Conservation (phyloP, 192 early-diverging fungal species). For the Dissophora ornata region DNA sequence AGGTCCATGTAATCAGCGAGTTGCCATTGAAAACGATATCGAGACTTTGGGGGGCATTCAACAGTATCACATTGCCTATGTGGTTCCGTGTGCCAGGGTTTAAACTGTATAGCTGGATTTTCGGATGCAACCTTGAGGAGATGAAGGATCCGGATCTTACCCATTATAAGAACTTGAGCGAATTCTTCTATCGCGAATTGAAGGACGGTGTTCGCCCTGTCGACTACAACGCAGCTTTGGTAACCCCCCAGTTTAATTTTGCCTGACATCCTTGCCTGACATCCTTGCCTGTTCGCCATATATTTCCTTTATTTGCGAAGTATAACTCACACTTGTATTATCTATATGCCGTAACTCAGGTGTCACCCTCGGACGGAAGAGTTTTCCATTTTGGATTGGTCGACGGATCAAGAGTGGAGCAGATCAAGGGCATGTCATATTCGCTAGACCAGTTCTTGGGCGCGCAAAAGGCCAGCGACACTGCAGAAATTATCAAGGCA, state of each 20-base stretch:
- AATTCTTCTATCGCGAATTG: slow-evolving; percentile 95
- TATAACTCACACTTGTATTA: no score
- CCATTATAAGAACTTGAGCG: slow-evolving; percentile 84
- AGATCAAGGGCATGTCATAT: slow-evolving; percentile 96
- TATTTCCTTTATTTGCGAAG: no score
- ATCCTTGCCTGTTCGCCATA: no score
- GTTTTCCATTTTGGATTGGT: slow-evolving; percentile 92
- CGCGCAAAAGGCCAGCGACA: slow-evolving; percentile 35
- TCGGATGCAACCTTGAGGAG: slow-evolving; percentile 94
- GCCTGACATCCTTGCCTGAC: no score
- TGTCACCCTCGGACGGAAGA: slow-evolving; percentile 91
- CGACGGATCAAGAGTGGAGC: slow-evolving; percentile 81
- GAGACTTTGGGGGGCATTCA: slow-evolving; percentile 90
- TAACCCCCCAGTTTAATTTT: no score
- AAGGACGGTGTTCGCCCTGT: slow-evolving; percentile 83
- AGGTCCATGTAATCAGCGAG: slow-evolving; percentile 87
- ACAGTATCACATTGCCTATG: slow-evolving; percentile 82
- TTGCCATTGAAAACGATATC: slow-evolving; percentile 93
- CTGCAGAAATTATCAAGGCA: slow-evolving; percentile 56
- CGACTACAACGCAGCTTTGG: slow-evolving; percentile 72
- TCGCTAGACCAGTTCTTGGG: slow-evolving; percentile 90
- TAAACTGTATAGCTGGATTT: slow-evolving; percentile 82
- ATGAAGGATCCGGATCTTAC: slow-evolving; percentile 87
- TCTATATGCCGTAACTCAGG: no score
- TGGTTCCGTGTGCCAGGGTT: slow-evolving; percentile 81